Base-by-base conservation (phyloP, 2,329 filamentous ascomycete genomes). In the Talaromyces sp. region DNA sequence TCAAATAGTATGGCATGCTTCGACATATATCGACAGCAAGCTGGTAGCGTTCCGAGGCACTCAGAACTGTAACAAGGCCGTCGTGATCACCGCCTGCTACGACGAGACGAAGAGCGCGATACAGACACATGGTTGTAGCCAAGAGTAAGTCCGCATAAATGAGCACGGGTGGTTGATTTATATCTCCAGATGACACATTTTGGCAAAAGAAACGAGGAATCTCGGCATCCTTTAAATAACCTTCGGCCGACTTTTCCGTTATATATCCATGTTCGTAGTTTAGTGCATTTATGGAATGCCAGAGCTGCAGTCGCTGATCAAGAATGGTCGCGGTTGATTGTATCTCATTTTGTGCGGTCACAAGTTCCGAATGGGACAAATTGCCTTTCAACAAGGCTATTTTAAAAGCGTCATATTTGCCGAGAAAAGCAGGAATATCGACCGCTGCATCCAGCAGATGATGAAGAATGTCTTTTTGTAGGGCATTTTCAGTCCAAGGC, bases 1-100 rank as follows among this genome's bases (percentile, higher is more conserved):
- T 67, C 13, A 73, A 60, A 58, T 73, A 74, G 58, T 72, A 74
- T 54, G 70, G 72, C 68, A 73, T 70, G 63, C 72, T 74, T 40
- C 73, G 72, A 47, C 72, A 74, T 61, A 74, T 74, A 49, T 73
- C 70, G 67, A 73, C 74, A 19, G 72, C 73, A 29, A 67, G 69
- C 40, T 70, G 65, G 67, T 74, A 74, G 29, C 72, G 72, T 31
- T 73, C 70, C 8, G 69, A 67, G 17, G 63, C 66, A 6, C 67
- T 60, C n/a, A 74, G 36, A 6, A 72, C 67, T 19, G 65, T 67
- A 27, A 68, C 53, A 7, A 74, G 65, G 0, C 72, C 71, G 17
- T 67, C 68, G 45, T 73, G 70, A 5, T 62, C 60, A 22, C 67
- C 63, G 8, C 68, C 64, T 1, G 71, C 70, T 45, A 74, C 61